Percentiles rank a stretch among this genome's conserved stretches.
Evolutionary conservation across 2,329 filamentous ascomycete genomes (phyloP).

Genomic region (Epichloe amarillans): DNA sequence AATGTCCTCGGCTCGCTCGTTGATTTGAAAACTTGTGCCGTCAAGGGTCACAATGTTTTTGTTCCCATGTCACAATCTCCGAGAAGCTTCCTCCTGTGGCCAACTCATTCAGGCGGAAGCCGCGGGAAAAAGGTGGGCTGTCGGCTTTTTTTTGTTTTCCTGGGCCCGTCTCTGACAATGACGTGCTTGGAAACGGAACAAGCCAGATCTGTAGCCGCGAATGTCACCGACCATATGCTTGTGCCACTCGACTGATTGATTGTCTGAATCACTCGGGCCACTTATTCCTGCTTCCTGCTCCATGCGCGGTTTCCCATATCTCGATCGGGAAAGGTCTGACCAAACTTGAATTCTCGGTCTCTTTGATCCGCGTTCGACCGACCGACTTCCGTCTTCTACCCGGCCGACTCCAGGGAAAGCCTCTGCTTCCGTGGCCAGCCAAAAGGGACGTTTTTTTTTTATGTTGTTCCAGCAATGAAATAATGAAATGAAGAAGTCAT

Average conservation of each 20-base stretch:
- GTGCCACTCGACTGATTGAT: background rate
- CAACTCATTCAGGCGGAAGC: too few relatives aligned
- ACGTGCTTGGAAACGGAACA: conserved; percentile 5
- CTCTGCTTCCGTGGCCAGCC: background rate
- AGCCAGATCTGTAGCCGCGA: background rate
- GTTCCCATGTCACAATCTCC: too few relatives aligned
- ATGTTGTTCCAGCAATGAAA: background rate
- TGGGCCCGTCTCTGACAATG: conserved; percentile 4
- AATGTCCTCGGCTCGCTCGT: too few relatives aligned
- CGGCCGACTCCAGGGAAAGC: background rate
- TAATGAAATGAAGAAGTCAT: background rate
- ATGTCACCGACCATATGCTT: background rate
- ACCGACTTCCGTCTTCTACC: conserved; percentile 2
- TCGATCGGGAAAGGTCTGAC: background rate
- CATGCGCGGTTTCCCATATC: background rate
- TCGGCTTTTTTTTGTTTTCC: background rate
- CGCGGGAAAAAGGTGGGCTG: background rate
- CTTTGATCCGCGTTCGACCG: background rate
- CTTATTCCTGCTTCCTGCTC: too few relatives aligned
- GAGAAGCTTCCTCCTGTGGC: too few relatives aligned
- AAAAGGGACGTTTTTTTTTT: background rate
- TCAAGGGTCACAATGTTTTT: too few relatives aligned
- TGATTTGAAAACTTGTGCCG: too few relatives aligned
- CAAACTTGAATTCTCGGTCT: background rate
- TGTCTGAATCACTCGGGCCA: too few relatives aligned